Conservation (phyloP, 345 rosid genomes). For the Erodium maritimum region DNA sequence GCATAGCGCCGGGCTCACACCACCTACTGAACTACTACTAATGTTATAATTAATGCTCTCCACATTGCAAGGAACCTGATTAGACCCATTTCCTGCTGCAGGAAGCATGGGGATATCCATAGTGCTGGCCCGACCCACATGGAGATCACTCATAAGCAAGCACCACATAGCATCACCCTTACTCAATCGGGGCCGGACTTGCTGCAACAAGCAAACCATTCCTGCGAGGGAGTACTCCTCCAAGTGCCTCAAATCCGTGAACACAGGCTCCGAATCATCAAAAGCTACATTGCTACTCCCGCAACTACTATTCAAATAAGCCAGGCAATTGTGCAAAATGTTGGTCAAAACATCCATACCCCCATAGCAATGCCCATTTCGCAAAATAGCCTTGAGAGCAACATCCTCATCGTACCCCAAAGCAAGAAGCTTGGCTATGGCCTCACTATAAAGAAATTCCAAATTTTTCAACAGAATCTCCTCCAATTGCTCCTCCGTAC, state of each 20-base stretch:
- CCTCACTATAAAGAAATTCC: conserved; percentile 53
- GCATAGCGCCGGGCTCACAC: conserved; percentile 43
- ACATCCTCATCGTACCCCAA: conserved; percentile 67
- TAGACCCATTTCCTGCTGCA: conserved; percentile 16
- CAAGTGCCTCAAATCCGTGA: conserved; percentile 61
- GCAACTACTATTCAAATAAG: conserved; percentile 43
- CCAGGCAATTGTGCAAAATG: conserved; percentile 59
- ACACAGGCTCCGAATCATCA: conserved; percentile 46
- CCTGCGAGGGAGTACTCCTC: conserved; percentile 72
- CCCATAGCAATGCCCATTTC: conserved; percentile 78
- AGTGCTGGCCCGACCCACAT: conserved; percentile 65
- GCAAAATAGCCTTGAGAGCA: conserved; percentile 62
- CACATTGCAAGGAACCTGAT: conserved; percentile 16
- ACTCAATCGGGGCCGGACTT: conserved; percentile 66
- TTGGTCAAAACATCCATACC: conserved; percentile 78
- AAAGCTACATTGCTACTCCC: conserved; percentile 22
- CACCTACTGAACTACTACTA: conserved; percentile 28
- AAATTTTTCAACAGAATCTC: conserved; percentile 52
- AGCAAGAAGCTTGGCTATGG: conserved; percentile 50
- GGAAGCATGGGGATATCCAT: conserved; percentile 42
- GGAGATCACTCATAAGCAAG: conserved; percentile 82
- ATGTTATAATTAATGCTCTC: conserved; percentile 31
- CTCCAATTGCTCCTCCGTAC: conserved; percentile 81
- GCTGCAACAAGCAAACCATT: conserved; percentile 80
- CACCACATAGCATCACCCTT: conserved; percentile 99